A percentile compares a stretch with the other conserved stretches of the same genome.
These are phyloP conservation scores for Colletotrichum sp. DNA, from an alignment of 2,329 filamentous ascomycete genomes.

Conservation along the genomic window DNA sequence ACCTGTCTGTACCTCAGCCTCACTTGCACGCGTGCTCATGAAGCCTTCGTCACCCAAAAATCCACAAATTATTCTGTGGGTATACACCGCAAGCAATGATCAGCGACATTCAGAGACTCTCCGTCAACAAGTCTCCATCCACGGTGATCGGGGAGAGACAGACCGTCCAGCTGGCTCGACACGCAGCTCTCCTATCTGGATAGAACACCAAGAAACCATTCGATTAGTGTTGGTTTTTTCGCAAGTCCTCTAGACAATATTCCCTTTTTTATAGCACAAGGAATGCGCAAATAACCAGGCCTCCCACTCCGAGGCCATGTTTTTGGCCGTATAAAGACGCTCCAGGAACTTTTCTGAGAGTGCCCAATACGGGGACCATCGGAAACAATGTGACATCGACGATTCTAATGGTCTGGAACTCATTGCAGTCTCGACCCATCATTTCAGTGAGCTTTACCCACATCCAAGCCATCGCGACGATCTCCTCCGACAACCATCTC, in stretches of 20 bases:
- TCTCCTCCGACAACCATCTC: not conserved
- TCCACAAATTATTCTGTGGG: rapidly evolving
- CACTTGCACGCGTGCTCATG: too few species aligned
- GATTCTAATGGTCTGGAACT: not conserved
- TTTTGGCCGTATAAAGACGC: not conserved
- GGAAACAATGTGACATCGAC: not conserved
- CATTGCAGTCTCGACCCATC: not conserved
- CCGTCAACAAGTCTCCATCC: too few species aligned
- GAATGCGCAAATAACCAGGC: not conserved
- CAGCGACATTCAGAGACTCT: rapidly evolving
- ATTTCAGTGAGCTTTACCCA: rapidly evolving
- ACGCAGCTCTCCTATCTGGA: not conserved
- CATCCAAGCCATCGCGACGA: not conserved
- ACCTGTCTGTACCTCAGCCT: too few species aligned
- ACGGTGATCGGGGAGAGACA: not conserved
- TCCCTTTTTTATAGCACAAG: not conserved
- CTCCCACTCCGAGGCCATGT: not conserved
- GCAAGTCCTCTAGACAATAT: not conserved
- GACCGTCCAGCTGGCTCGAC: not conserved
- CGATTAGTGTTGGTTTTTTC: not conserved
- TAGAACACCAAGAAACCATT: not conserved
- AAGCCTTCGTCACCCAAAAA: not conserved
- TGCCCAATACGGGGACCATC: not conserved
- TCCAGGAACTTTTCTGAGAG: rapidly evolving
- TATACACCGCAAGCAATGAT: not conserved